These are phyloP conservation scores for Apodospora peruviana DNA, from an alignment of 495 filamentous ascomycete species.

Conservation along the genomic window DNA sequence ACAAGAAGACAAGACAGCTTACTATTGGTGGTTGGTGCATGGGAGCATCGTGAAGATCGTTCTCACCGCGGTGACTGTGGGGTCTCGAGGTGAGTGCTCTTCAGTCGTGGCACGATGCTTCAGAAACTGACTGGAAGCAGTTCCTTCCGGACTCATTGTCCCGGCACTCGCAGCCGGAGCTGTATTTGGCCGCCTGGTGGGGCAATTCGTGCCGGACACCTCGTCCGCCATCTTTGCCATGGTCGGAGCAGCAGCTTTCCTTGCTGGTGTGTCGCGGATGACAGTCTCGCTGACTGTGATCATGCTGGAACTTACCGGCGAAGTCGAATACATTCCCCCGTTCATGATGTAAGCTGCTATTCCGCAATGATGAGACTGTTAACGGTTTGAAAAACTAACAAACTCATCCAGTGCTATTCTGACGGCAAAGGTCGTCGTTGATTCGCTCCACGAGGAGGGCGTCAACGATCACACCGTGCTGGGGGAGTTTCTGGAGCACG, in stretches of 20 bases:
- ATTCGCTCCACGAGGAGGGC: slow-evolving; percentile 44
- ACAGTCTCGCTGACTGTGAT: slow-evolving; percentile 56
- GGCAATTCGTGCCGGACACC: slow-evolving; percentile 35
- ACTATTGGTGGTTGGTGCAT: slow-evolving; percentile 47
- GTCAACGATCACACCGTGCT: slow-evolving; percentile 44
- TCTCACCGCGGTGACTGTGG: slow-evolving; percentile 52
- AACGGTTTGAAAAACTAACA: not conserved
- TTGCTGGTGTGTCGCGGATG: slow-evolving; percentile 54
- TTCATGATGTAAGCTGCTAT: slow-evolving; percentile 43
- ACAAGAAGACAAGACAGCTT: slow-evolving; percentile 23
- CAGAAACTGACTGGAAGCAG: too few species aligned
- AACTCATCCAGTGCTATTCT: slow-evolving; percentile 37
- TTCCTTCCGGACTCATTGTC: slow-evolving; percentile 55
- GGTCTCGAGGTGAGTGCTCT: slow-evolving; percentile 32
- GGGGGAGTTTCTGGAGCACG: slow-evolving; percentile 31
- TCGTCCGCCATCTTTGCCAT: slow-evolving; percentile 54
- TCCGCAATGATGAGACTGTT: not conserved
- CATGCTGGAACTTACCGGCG: slow-evolving; percentile 52
- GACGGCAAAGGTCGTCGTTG: slow-evolving; percentile 53
- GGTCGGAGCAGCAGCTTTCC: slow-evolving; percentile 55
- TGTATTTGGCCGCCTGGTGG: slow-evolving; percentile 50
- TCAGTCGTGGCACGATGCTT: not conserved
- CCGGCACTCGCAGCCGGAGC: slow-evolving; percentile 53
- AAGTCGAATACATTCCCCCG: slow-evolving; percentile 47
- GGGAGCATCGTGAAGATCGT: slow-evolving; percentile 48